Conservation (phyloP, 495 filamentous ascomycete species). For the Aspergillus kassunensis region DNA sequence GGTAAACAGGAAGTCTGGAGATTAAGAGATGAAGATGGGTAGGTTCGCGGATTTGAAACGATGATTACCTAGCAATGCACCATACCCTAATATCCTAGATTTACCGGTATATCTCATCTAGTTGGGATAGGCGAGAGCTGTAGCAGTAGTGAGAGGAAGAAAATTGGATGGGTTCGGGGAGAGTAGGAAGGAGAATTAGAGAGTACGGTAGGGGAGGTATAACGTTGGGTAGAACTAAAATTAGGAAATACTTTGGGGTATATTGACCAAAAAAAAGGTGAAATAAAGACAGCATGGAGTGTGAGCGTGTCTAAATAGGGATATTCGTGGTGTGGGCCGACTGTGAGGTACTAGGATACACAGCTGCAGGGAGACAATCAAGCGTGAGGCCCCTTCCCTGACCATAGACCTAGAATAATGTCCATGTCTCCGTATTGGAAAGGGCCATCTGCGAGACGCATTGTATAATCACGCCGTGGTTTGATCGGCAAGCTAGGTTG, state of each 20-base stretch:
- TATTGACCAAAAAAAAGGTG: slow-evolving; percentile 10
- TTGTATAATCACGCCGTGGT: neutral
- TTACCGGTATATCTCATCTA: no score
- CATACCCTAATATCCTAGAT: no score
- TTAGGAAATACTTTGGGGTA: slow-evolving; percentile 16
- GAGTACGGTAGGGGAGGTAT: neutral
- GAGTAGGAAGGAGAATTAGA: neutral
- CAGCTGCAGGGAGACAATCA: no score
- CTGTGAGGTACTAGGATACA: neutral
- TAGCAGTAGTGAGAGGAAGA: neutral
- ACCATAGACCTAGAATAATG: no score
- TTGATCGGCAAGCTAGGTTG: neutral
- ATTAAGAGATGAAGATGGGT: no score
- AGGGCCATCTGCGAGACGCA: neutral
- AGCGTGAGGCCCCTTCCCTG: no score
- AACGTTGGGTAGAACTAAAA: neutral
- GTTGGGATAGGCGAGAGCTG: neutral
- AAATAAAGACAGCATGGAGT: neutral
- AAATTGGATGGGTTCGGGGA: no score
- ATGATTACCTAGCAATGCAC: no score
- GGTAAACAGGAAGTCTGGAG: no score
- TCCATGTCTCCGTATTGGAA: neutral
- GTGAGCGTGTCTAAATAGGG: slow-evolving; percentile 4
- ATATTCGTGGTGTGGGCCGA: neutral
- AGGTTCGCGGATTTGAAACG: no score